phyloP scores from a whole-genome alignment of 1,284 basidiomycete species.

The Trichosporon coremiiforme region DNA sequence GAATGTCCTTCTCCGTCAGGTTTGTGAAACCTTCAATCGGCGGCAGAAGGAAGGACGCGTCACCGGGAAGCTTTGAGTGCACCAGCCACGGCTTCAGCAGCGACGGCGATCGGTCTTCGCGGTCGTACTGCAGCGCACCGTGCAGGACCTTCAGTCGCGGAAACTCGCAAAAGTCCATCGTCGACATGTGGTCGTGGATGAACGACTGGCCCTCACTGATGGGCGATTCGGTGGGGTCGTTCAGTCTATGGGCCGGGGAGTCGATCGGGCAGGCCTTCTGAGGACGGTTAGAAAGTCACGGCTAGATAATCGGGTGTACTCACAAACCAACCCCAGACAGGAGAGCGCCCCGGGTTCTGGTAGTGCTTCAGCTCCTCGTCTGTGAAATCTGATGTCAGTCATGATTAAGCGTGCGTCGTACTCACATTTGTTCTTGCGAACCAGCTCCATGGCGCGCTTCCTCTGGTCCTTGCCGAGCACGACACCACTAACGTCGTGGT shows the following conservation, averaged over 20 bases:
- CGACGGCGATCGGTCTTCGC: constrained; percentile 52
- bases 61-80: constrained; percentile 54
- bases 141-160: constrained; percentile 56
- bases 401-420: constrained; percentile 20
- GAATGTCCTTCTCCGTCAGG: constrained; percentile 43
- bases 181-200: constrained; percentile 57
- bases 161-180: constrained; percentile 60
- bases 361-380: constrained; percentile 51
- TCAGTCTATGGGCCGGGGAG: constrained; percentile 51
- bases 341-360: constrained; percentile 53
- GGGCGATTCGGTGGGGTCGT: constrained; percentile 33
- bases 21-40: constrained; percentile 54
- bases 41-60: constrained; percentile 52
- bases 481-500: constrained; percentile 54
- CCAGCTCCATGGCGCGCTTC: constrained; percentile 52
- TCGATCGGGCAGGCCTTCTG: constrained; percentile 54
- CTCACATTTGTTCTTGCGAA: constrained; percentile 54
- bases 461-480: constrained; percentile 57
- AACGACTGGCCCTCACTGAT: constrained; percentile 45
- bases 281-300: background rate
- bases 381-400: constrained; percentile 48
- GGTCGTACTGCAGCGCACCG: constrained; percentile 54
- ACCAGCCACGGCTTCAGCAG: constrained; percentile 52
- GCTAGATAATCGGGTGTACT: constrained; percentile 28
- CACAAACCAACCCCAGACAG: constrained; percentile 55